Evolutionary conservation across 441 rosid genomes (phyloP).

Genomic region (Melastoma candidum): DNA sequence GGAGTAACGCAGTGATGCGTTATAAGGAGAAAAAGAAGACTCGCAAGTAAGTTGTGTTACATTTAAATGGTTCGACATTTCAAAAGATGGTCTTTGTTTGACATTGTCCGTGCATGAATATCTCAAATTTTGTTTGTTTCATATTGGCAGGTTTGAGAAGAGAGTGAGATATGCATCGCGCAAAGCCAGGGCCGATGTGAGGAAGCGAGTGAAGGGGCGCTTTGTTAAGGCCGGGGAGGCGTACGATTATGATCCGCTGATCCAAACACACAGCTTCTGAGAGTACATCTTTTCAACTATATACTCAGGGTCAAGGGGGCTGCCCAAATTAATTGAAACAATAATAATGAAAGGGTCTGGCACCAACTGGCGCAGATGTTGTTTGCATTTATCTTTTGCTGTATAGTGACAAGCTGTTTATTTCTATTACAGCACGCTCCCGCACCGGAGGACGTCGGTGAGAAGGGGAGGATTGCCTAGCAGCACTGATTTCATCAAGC

Average conservation of each 20-base stretch:
- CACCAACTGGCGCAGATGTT: no score
- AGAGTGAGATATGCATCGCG: constrained; percentile 93
- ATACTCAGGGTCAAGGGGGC: constrained; percentile 26
- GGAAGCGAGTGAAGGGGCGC: constrained; percentile 95
- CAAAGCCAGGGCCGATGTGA: constrained; percentile 98
- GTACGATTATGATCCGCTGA: constrained; percentile 89
- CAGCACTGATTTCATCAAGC: constrained; percentile 14
- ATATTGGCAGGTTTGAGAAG: constrained; percentile 71
- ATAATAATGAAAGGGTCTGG: neutral
- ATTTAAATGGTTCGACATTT: no score
- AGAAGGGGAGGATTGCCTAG: constrained; percentile 14
- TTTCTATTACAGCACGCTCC: constrained; percentile 24
- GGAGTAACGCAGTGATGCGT: constrained; percentile 85
- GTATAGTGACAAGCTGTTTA: constrained; percentile 26
- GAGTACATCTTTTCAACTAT: constrained; percentile 31
- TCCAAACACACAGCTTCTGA: constrained; percentile 81
- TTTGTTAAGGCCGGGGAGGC: constrained; percentile 96
- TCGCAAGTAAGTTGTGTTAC: constrained; percentile 61
- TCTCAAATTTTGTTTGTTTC: no score
- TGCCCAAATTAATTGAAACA: constrained; percentile 19
- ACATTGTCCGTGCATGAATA: no score
- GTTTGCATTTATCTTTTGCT: constrained; percentile 18
- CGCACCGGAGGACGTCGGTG: constrained; percentile 14
- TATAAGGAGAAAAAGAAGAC: constrained; percentile 97
- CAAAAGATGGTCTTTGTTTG: no score